Percentiles rank a stretch among this genome's conserved stretches.
These are phyloP conservation scores for Xylariaceae sp. DNA, from an alignment of 2,329 filamentous ascomycete genomes.

Conservation along the genomic window DNA sequence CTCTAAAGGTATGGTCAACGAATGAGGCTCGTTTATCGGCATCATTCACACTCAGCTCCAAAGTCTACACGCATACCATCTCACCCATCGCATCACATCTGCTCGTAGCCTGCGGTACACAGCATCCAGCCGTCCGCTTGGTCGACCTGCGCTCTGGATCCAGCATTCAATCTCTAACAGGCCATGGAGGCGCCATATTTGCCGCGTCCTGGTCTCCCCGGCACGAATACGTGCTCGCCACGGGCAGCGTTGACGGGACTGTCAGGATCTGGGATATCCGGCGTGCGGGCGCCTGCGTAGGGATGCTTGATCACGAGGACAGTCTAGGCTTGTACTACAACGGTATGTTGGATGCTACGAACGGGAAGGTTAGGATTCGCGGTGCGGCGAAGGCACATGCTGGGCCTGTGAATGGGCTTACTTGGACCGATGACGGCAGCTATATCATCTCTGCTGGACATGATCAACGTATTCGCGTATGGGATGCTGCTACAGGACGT, in stretches of 20 bases:
- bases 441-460: slow-evolving; percentile 78
- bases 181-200: slow-evolving; percentile 64
- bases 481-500: slow-evolving; percentile 74
- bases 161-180: slow-evolving; percentile 65
- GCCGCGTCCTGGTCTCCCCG: slow-evolving; percentile 78
- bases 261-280: slow-evolving; percentile 86
- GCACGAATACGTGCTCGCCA: slow-evolving; percentile 74
- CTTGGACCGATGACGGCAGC: slow-evolving; percentile 77
- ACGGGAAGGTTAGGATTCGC: slow-evolving; percentile 34
- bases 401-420: slow-evolving; percentile 77
- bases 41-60: slow-evolving; percentile 63
- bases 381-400: slow-evolving; percentile 64
- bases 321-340: slow-evolving; percentile 60
- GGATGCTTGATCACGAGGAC: slow-evolving; percentile 79
- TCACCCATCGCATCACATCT: slow-evolving; percentile 70
- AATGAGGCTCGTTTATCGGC: slow-evolving; percentile 57
- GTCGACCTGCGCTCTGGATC: slow-evolving; percentile 83
- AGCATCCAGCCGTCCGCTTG: slow-evolving; percentile 77
- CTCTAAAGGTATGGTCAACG: slow-evolving; percentile 71
- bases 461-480: slow-evolving; percentile 80
- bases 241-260: slow-evolving; percentile 79
- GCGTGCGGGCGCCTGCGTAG: slow-evolving; percentile 70
- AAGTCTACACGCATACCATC: slow-evolving; percentile 72
- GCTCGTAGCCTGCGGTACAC: slow-evolving; percentile 83
- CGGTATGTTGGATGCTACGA: slow-evolving; percentile 33